These are phyloP conservation scores for Parathielavia appendiculata DNA, from an alignment of 495 filamentous ascomycete species.

Conservation along the genomic window DNA sequence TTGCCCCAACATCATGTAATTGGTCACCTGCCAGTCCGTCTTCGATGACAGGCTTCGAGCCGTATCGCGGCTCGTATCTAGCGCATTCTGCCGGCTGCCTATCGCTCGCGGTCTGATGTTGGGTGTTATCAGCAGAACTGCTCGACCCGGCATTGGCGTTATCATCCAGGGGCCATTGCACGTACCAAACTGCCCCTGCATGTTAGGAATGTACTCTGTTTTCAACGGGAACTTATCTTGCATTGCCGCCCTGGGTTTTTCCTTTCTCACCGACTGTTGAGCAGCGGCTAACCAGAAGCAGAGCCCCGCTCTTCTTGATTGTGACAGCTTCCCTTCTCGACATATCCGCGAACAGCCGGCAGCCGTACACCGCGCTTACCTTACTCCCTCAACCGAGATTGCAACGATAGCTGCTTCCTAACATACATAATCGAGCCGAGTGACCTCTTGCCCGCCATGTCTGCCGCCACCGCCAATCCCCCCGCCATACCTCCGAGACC, in stretches of 20 bases:
- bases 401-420: not conserved
- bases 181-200: too few relatives aligned
- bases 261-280: slow-evolving; percentile 24
- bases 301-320: not conserved
- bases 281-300: slow-evolving; percentile 14
- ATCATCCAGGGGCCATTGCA: not conserved
- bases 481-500: slow-evolving; percentile 63
- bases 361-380: too few relatives aligned
- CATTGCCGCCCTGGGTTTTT: slow-evolving; percentile 12
- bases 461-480: slow-evolving; percentile 48
- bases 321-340: not conserved
- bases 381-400: not conserved
- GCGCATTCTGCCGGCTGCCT: not conserved
- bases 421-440: not conserved
- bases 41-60: not conserved
- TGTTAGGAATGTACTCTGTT: not conserved
- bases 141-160: not conserved
- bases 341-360: too few relatives aligned
- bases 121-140: not conserved
- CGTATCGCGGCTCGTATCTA: not conserved
- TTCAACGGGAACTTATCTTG: slow-evolving; percentile 21
- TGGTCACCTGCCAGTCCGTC: not conserved
- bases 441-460: slow-evolving; percentile 29
- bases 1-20: not conserved
- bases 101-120: not conserved